Base-by-base conservation (phyloP, 129 eudicot species). In the Tagetes erecta region DNA sequence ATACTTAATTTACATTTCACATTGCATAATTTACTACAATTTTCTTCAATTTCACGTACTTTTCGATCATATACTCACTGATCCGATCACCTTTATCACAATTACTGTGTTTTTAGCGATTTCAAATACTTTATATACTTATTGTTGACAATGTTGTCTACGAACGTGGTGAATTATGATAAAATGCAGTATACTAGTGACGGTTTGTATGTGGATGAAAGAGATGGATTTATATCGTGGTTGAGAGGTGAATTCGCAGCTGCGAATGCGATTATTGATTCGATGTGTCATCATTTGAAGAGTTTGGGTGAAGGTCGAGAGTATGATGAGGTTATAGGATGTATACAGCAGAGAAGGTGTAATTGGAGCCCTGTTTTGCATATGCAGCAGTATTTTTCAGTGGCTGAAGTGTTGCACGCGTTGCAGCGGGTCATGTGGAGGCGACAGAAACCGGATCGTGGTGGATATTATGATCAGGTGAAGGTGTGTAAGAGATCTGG, bases 241-340 rank as follows among this genome's bases (percentile, higher is more conserved):
- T 47, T 91, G 60, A 80, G 97, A 5, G 92, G 95, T 7, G 97
- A 91, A 83, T 91, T 91, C 56, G 97, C 97, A 0, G 97, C 97
- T 7, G 92, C 97, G 0, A 91, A 91, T 70, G 95, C 96, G 52
- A 91, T 91, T 13, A 91, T 91, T 8, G 97, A 91, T 66, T 78
- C 96, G 1, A 58, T 91, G 71, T 91, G 97, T 76, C 90, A 91
- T 62, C 97, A 91, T 45, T 31, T 91, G 84, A 78, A 78, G 72
- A 67, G 58, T 49, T 76, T 79, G 39, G 86, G 92, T 13, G 95
- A 86, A 1, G 74, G 77, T 0, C 88, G 87, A 72, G 97, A 91
- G 71, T 91, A 91, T 76, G 97, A 91, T 64, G 86, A 70, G 31
- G 96, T 86, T 7, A 79, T 91, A 31, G 92, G 87, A 62, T 81